These are phyloP conservation scores for Scopulariopsis brevicaulis DNA, from an alignment of 2,329 filamentous ascomycete genomes.

Conservation along the genomic window DNA sequence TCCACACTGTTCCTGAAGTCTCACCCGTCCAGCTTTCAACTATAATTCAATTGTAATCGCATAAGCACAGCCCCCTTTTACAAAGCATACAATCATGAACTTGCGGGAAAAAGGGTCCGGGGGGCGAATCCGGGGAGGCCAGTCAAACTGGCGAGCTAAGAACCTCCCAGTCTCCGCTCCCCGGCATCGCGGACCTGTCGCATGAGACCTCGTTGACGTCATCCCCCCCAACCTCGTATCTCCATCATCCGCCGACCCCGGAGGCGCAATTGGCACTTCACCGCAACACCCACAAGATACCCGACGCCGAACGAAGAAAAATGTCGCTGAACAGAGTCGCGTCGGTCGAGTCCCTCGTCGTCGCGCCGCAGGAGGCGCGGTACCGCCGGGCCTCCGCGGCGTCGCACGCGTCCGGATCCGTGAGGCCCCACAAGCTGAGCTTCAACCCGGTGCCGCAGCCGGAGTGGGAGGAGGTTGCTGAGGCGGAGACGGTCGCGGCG, in stretches of 20 bases:
- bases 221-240: slow-evolving; percentile 2
- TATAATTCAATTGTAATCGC: too few relatives aligned
- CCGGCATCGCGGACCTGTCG: neutral
- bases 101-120: too few relatives aligned
- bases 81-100: too few relatives aligned
- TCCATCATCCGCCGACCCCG: neutral
- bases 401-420: slow-evolving; percentile 22
- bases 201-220: neutral
- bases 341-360: slow-evolving; percentile 40
- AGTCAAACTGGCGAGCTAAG: neutral
- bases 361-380: slow-evolving; percentile 21
- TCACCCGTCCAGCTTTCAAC: too few relatives aligned
- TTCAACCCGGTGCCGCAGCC: slow-evolving; percentile 43
- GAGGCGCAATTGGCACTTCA: neutral
- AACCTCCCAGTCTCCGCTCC: neutral
- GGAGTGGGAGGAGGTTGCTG: slow-evolving; percentile 34
- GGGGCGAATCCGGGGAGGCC: too few relatives aligned
- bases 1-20: too few relatives aligned
- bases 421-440: slow-evolving; percentile 32
- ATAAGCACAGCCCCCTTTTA: too few relatives aligned
- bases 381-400: slow-evolving; percentile 29
- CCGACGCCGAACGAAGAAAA: neutral
- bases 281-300: neutral
- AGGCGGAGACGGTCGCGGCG: slow-evolving; percentile 31
- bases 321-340: slow-evolving; percentile 43